Evolutionary conservation across 2,329 filamentous ascomycete genomes (phyloP).

Genomic region (Penicillium sp.): DNA sequence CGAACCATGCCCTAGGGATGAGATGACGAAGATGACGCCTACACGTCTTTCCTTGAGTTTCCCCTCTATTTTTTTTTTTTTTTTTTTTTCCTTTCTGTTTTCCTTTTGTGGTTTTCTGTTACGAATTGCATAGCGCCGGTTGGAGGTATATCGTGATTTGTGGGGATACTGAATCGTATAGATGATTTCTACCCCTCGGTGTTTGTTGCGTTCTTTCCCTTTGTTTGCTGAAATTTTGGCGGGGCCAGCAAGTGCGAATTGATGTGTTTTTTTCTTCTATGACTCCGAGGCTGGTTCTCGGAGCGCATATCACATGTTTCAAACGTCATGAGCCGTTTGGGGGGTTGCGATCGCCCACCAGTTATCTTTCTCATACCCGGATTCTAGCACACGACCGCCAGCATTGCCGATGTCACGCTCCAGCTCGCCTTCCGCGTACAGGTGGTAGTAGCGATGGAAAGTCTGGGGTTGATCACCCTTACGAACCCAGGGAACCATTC

Average conservation of each 20-base stretch:
- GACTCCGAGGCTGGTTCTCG: conserved; percentile 35
- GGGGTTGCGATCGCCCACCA: conserved; percentile 80
- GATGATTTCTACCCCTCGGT: conserved; percentile 25
- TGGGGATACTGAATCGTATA: conserved; percentile 29
- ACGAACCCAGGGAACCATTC: conserved; percentile 94
- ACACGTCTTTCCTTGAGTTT: conserved; percentile 28
- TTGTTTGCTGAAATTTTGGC: conserved; percentile 11
- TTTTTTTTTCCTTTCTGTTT: neutral
- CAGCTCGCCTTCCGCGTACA: conserved; percentile 83
- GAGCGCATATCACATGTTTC: conserved; percentile 14
- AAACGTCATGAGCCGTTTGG: conserved; percentile 21
- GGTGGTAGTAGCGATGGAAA: conserved; percentile 90
- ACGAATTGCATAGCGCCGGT: conserved; percentile 43
- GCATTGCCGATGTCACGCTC: conserved; percentile 73
- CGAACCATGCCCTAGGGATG: conserved; percentile 37
- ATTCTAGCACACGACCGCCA: conserved; percentile 72
- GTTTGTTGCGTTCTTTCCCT: conserved; percentile 15
- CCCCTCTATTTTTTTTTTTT: neutral
- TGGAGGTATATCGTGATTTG: conserved; percentile 38
- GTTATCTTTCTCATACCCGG: conserved; percentile 95
- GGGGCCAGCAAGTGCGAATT: conserved; percentile 8
- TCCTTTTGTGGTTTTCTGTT: conserved; percentile 26
- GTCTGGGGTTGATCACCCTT: conserved; percentile 50
- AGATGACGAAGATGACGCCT: conserved; percentile 22
- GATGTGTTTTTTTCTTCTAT: conserved; percentile 1